Percentiles rank a stretch among this genome's conserved stretches.
These are phyloP conservation scores for Aspergillus sp. DNA, from an alignment of 2,329 filamentous ascomycete species.

Conservation along the genomic window DNA sequence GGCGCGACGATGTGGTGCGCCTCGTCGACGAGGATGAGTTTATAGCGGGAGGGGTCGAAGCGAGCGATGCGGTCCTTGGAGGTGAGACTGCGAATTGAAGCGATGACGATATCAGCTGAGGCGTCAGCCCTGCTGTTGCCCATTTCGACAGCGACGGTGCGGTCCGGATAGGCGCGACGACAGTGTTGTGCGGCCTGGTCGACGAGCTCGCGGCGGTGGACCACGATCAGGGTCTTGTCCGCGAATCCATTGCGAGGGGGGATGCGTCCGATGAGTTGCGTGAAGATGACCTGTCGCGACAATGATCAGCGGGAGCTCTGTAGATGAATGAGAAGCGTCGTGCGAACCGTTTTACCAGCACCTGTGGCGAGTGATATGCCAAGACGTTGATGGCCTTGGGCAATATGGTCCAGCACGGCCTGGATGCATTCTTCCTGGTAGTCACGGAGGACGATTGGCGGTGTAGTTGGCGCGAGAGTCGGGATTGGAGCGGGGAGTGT, in stretches of 20 bases:
- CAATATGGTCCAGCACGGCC: conserved; percentile 69
- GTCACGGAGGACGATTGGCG: conserved; percentile 64
- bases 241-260: conserved; percentile 55
- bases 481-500: conserved; percentile 23
- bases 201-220: conserved; percentile 88
- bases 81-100: conserved; percentile 80
- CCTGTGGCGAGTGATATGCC: conserved; percentile 86
- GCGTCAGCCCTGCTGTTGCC: conserved; percentile 73
- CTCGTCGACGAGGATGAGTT: conserved; percentile 91
- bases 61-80: conserved; percentile 76
- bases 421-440: conserved; percentile 93
- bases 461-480: conserved; percentile 17
- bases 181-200: conserved; percentile 92
- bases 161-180: conserved; percentile 72
- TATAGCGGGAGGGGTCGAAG: conserved; percentile 77
- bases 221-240: conserved; percentile 82
- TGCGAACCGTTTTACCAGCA: conserved; percentile 76
- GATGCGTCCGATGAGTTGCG: conserved; percentile 83
- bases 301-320: not conserved
- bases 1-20: conserved; percentile 92
- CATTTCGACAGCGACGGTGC: conserved; percentile 89
- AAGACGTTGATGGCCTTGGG: conserved; percentile 71
- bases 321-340: not conserved
- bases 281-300: conserved; percentile 76
- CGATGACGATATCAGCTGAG: conserved; percentile 85